Conservation (phyloP, 2,329 filamentous ascomycete genomes). For the Xylariales sp. region DNA sequence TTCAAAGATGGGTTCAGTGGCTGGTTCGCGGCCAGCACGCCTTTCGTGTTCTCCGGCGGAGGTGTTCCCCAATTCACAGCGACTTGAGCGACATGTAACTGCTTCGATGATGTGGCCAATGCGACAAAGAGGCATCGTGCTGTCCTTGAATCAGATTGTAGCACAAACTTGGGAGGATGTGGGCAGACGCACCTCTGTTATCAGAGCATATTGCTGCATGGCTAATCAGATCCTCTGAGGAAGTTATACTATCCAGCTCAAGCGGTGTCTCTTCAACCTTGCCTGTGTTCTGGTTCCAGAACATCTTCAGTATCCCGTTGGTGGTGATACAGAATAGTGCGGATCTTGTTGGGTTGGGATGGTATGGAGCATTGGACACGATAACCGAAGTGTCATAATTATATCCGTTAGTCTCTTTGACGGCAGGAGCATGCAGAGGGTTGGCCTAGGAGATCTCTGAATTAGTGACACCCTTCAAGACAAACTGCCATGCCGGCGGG, state of each 20-base stretch:
- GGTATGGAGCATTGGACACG: conserved; percentile 65
- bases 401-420: conserved; percentile 60
- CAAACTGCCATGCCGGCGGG: too few species aligned
- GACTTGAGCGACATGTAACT: conserved; percentile 71
- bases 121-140: conserved; percentile 55
- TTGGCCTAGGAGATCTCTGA: conserved; percentile 32
- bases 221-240: conserved; percentile 71
- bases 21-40: conserved; percentile 37
- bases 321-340: conserved; percentile 74
- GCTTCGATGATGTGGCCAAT: conserved; percentile 64
- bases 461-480: background rate
- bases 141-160: conserved; percentile 8
- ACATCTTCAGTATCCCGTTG: conserved; percentile 67
- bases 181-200: conserved; percentile 49
- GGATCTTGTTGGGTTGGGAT: conserved; percentile 66
- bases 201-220: conserved; percentile 75
- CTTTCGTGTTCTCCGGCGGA: conserved; percentile 50
- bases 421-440: conserved; percentile 55
- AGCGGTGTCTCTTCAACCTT: conserved; percentile 67
- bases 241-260: conserved; percentile 70
- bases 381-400: conserved; percentile 64
- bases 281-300: conserved; percentile 71
- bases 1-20: conserved; percentile 48
- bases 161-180: background rate
- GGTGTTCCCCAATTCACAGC: conserved; percentile 68